Percentiles rank a stretch among this genome's conserved stretches.
Evolutionary conservation across 1,284 basidiomycete species (phyloP).

Genomic region (Butyriboletus appendiculatus): DNA sequence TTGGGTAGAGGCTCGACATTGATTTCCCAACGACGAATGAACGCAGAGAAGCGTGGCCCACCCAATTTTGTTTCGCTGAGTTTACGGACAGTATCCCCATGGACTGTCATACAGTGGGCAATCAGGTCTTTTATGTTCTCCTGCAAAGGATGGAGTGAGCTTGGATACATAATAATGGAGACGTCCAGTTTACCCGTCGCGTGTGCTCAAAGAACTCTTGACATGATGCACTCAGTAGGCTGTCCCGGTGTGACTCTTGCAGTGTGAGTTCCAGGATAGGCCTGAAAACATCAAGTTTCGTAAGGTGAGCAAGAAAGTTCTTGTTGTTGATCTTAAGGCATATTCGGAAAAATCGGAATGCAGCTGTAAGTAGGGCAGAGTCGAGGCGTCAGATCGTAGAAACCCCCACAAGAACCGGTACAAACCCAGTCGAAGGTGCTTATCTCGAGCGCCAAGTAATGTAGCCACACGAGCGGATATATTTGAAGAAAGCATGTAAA

Average conservation of each 20-base stretch:
- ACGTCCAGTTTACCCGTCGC: constrained; percentile 60
- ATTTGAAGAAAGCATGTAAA: constrained; percentile 82
- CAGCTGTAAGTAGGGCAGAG: constrained; percentile 50
- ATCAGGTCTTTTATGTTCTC: constrained; percentile 89
- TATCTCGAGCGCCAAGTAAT: constrained; percentile 83
- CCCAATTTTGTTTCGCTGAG: constrained; percentile 65
- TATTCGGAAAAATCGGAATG: constrained; percentile 89
- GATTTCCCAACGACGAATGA: constrained; percentile 87
- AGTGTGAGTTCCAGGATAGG: constrained; percentile 84
- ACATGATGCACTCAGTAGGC: constrained; percentile 91
- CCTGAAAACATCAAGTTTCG: constrained; percentile 83
- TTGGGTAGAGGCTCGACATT: constrained; percentile 82
- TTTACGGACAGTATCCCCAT: constrained; percentile 65
- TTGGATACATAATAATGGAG: constrained; percentile 2
- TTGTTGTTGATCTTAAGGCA: constrained; percentile 85
- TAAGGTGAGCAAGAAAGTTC: constrained; percentile 83
- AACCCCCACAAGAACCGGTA: constrained; percentile 10
- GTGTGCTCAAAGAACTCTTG: constrained; percentile 95
- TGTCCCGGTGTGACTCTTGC: constrained; percentile 85
- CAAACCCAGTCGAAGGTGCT: constrained; percentile 88
- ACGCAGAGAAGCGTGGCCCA: constrained; percentile 68
- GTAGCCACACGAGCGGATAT: constrained; percentile 74
- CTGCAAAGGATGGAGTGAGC: constrained; percentile 40
- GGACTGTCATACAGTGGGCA: constrained; percentile 79
- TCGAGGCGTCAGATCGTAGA: constrained; percentile 13